Evolutionary conservation across 495 filamentous ascomycete species (phyloP).

Genomic region (Parathielavia appendiculata): DNA sequence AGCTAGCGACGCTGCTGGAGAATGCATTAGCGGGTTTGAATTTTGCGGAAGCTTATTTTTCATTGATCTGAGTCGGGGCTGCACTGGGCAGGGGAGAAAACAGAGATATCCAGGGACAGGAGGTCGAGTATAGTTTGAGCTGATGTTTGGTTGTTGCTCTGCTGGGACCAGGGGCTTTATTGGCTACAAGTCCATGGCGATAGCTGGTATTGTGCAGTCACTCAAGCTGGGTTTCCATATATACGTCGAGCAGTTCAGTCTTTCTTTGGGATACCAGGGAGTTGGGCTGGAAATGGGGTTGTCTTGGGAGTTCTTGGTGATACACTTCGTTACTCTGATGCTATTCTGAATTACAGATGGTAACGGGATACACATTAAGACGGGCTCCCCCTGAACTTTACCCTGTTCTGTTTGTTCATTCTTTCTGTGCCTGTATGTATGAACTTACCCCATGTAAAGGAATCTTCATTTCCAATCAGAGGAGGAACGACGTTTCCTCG

Average conservation of each 20-base stretch:
- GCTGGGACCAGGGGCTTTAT: background rate
- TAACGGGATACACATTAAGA: background rate
- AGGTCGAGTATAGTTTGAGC: background rate
- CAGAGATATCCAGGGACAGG: background rate
- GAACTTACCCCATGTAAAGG: too few relatives aligned
- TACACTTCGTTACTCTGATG: background rate
- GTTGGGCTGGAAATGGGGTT: background rate
- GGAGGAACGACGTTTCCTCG: too few relatives aligned
- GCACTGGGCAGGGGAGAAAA: background rate
- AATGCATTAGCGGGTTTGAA: background rate
- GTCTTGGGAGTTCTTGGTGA: background rate
- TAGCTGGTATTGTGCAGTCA: background rate
- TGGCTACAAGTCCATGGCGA: background rate
- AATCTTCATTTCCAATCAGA: too few relatives aligned
- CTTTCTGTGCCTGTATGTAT: background rate
- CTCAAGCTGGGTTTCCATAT: background rate
- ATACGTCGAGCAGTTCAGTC: background rate
- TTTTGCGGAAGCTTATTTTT: background rate
- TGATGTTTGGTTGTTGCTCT: background rate
- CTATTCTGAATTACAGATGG: background rate
- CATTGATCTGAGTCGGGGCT: background rate
- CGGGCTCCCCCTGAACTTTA: background rate
- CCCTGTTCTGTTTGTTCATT: background rate
- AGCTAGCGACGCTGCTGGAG: background rate
- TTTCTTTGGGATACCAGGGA: conserved; percentile 3